Evolutionary conservation across 2,329 filamentous ascomycete genomes (phyloP).

Genomic region (Pleomassaria siparia): DNA sequence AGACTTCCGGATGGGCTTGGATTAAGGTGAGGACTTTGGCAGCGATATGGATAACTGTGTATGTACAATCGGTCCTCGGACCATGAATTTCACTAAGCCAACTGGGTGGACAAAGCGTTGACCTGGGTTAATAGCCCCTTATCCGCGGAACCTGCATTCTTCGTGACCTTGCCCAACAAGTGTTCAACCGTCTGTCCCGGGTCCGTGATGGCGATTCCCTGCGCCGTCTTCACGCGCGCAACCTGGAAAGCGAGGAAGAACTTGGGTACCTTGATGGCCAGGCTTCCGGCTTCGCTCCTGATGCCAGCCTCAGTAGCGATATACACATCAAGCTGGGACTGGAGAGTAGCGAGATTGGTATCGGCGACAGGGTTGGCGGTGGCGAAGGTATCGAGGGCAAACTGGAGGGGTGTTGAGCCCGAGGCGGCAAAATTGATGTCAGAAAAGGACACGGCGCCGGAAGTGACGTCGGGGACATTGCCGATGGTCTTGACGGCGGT

Average conservation of each 20-base stretch:
- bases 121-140: constrained; percentile 57
- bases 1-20: too few relatives aligned
- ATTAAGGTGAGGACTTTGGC: too few relatives aligned
- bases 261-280: constrained; percentile 64
- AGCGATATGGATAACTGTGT: too few relatives aligned
- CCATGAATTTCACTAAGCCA: not conserved
- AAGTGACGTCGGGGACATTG: constrained; percentile 57
- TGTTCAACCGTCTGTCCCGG: constrained; percentile 59
- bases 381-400: constrained; percentile 57
- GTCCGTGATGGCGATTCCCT: constrained; percentile 57
- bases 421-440: constrained; percentile 59
- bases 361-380: constrained; percentile 53
- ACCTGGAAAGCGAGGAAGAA: constrained; percentile 65
- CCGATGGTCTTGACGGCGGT: constrained; percentile 51
- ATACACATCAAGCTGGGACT: constrained; percentile 59
- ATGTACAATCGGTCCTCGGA: too few relatives aligned
- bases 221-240: constrained; percentile 60
- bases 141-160: constrained; percentile 55
- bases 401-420: constrained; percentile 52
- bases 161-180: constrained; percentile 59
- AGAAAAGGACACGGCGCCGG: constrained; percentile 54
- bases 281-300: constrained; percentile 54
- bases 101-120: constrained; percentile 12
- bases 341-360: constrained; percentile 55
- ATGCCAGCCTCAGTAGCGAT: constrained; percentile 62